Percentiles rank a stretch among this genome's conserved stretches.
phyloP scores from a whole-genome alignment of 768 basidiomycete genomes.

The Omphalotus guepiniiformis region DNA sequence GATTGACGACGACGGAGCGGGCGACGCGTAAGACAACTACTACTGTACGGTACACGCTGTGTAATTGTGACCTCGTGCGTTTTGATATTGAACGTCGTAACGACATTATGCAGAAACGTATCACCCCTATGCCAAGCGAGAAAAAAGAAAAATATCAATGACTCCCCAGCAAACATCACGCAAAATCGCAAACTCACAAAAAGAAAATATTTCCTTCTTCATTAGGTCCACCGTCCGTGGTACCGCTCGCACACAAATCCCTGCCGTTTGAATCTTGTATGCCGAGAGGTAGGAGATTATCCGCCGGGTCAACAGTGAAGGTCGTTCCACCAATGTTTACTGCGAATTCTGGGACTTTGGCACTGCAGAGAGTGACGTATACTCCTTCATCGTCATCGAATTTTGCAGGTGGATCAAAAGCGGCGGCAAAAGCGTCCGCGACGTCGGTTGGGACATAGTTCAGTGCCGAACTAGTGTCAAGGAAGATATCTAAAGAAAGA shows the following conservation, averaged over 20 bases:
- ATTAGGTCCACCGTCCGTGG: constrained; percentile 16
- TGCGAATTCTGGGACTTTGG: constrained; percentile 16
- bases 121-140: constrained; percentile 14
- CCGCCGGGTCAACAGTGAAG: constrained; percentile 16
- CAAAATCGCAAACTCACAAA: constrained; percentile 11
- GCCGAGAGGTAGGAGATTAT: constrained; percentile 17
- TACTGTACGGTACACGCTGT: constrained; percentile 14
- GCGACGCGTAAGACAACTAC: not conserved
- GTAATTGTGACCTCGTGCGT: constrained; percentile 15
- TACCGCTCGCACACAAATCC: constrained; percentile 6
- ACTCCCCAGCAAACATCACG: not conserved
- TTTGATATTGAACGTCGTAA: constrained; percentile 17
- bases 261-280: constrained; percentile 11
- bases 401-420: constrained; percentile 15
- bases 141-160: not conserved
- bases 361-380: constrained; percentile 18
- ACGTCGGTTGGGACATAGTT: constrained; percentile 17
- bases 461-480: constrained; percentile 18
- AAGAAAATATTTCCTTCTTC: constrained; percentile 17
- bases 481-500: constrained; percentile 5
- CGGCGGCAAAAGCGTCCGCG: constrained; percentile 13
- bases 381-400: constrained; percentile 12
- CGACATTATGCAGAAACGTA: constrained; percentile 22
- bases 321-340: constrained; percentile 17
- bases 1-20: no score